Percentiles rank a stretch among this genome's conserved stretches.
Conservation (phyloP, 1,139 yeast species). For the Yarrowia galli region DNA sequence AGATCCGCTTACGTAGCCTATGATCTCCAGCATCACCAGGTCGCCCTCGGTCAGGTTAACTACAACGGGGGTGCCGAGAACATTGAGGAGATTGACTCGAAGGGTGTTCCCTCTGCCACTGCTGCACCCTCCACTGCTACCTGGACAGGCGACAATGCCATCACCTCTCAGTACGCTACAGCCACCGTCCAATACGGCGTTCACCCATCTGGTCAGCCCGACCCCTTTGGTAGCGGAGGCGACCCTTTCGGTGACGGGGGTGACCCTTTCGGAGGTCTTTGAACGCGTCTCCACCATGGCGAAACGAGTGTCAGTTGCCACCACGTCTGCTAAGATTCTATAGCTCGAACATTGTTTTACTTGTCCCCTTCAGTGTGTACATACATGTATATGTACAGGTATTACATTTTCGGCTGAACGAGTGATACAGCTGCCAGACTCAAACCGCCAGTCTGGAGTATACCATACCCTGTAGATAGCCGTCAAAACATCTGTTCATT, state of each 20-base stretch:
- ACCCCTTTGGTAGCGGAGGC: no score
- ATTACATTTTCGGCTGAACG: no score
- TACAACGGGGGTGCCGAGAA: slow-evolving; percentile 43
- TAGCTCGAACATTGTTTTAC: no score
- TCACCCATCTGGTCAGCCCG: background rate
- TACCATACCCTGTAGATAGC: no score
- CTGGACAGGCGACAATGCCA: background rate
- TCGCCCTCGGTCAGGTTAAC: slow-evolving; percentile 70
- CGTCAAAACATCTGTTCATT: no score
- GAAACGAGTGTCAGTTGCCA: no score
- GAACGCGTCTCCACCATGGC: no score
- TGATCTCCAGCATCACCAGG: slow-evolving; percentile 69
- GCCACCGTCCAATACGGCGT: background rate
- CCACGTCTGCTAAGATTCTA: no score
- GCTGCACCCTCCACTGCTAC: slow-evolving; percentile 43
- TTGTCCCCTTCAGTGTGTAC: no score
- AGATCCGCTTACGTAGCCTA: slow-evolving; percentile 77
- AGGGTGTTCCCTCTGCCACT: slow-evolving; percentile 47
- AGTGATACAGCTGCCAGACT: no score
- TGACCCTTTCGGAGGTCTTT: background rate
- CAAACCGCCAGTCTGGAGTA: no score
- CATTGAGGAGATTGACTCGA: slow-evolving; percentile 44
- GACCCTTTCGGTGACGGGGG: background rate
- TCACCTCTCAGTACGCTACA: background rate
- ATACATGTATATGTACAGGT: no score